Conservation (phyloP, 2,329 filamentous ascomycete species). For the Beauveria rudraprayagi region DNA sequence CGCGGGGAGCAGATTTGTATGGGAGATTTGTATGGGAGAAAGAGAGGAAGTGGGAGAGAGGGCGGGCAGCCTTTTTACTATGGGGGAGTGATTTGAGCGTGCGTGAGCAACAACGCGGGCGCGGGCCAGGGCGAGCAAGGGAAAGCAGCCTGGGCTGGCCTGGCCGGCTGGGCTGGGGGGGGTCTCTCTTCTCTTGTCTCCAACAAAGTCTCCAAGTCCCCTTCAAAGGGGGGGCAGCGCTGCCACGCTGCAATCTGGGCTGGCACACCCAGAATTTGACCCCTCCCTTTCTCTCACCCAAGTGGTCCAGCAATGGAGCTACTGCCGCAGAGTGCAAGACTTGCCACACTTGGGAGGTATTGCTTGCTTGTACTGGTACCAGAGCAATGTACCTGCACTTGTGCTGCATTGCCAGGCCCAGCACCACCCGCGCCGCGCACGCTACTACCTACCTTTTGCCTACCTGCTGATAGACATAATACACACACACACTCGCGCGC, state of each 20-base stretch:
- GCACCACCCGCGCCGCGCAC: not conserved
- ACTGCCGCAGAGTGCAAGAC: constrained; percentile 1
- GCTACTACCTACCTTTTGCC: not conserved
- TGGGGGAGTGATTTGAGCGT: constrained; percentile 54
- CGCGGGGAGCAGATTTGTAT: constrained; percentile 37
- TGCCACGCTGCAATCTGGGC: constrained; percentile 9
- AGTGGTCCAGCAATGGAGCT: constrained; percentile 2
- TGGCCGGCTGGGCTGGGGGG: not conserved
- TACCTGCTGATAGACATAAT: not conserved
- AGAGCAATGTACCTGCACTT: not conserved
- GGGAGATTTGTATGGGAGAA: constrained; percentile 54
- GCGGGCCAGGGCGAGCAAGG: constrained; percentile 1
- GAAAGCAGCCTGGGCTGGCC: not conserved
- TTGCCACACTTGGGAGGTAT: not conserved
- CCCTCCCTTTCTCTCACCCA: not conserved
- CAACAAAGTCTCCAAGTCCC: no score
- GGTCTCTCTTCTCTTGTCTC: not conserved
- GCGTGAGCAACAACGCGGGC: constrained; percentile 22
- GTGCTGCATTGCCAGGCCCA: not conserved
- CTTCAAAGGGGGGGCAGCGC: not conserved
- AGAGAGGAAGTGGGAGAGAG: constrained; percentile 46
- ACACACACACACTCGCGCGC: not conserved
- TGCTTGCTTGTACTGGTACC: constrained; percentile 1
- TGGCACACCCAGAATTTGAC: not conserved
- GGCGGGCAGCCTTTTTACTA: constrained; percentile 56